A percentile compares a stretch with the other conserved stretches of the same genome.
Evolutionary conservation across 805 yeast species (phyloP).

Genomic region (Jamesozyma spencerorum): DNA sequence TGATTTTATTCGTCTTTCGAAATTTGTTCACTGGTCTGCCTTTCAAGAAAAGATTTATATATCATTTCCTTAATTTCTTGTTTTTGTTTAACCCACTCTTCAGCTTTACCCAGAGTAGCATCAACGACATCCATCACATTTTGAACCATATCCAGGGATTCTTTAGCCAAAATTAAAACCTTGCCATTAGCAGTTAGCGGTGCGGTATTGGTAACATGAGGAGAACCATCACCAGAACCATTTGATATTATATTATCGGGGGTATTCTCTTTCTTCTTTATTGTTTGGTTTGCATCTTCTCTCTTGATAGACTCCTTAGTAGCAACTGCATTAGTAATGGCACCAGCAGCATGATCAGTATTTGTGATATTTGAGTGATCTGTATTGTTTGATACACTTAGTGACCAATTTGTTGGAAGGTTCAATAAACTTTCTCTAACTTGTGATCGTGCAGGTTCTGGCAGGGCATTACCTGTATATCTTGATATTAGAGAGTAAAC

Average conservation of each 20-base stretch:
- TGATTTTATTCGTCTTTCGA: no score
- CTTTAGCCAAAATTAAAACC: conserved; percentile 75
- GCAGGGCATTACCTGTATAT: conserved; percentile 65
- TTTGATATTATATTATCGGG: not conserved
- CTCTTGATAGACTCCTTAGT: conserved; percentile 1
- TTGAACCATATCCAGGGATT: conserved; percentile 77
- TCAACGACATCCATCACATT: conserved; percentile 78
- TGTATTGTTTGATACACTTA: conserved; percentile 23
- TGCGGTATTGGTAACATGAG: not conserved
- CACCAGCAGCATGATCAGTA: not conserved
- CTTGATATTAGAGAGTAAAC: conserved; percentile 79
- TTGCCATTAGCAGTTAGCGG: conserved; percentile 50
- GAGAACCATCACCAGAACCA: not conserved
- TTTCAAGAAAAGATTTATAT: conserved; percentile 12
- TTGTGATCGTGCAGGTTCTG: conserved; percentile 69
- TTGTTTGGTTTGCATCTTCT: not conserved
- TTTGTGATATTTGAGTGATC: not conserved
- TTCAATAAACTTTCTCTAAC: conserved; percentile 71
- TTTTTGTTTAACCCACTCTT: conserved; percentile 60
- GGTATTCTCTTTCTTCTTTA: not conserved
- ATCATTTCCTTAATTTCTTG: conserved; percentile 31
- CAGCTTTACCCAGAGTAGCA: conserved; percentile 77
- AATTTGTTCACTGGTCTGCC: conserved; percentile 1
- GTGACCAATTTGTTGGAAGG: conserved; percentile 68
- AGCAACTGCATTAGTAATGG: not conserved